phyloP scores from a whole-genome alignment of 2,329 filamentous ascomycete species.

The Trichoderma sp. region DNA sequence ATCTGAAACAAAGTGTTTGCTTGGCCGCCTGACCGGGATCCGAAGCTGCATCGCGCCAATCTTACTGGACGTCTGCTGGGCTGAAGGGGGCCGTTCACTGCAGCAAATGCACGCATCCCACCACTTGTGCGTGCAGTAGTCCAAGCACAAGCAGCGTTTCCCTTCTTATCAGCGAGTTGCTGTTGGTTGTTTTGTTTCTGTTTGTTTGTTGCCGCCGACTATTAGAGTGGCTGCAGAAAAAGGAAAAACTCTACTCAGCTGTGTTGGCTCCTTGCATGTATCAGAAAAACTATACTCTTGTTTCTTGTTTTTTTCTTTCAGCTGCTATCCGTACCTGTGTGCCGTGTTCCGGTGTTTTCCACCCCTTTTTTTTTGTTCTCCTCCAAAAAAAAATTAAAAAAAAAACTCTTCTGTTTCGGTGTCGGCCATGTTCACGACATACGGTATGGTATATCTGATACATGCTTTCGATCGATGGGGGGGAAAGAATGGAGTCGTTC shows the following conservation, averaged over 20 bases:
- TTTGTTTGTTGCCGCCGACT: constrained; percentile 18
- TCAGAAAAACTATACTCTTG: neutral
- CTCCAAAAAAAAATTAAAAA: neutral
- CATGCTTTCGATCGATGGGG: neutral
- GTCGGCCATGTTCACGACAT: neutral
- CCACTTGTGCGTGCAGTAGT: neutral
- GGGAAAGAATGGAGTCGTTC: neutral
- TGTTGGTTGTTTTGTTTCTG: constrained; percentile 3
- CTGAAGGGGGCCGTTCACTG: neutral
- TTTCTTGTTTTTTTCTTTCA: neutral
- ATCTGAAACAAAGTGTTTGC: constrained; percentile 22
- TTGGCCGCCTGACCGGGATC: constrained; percentile 10
- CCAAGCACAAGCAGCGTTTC: constrained; percentile 10
- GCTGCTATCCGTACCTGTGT: neutral
- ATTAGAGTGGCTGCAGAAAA: constrained; percentile 22
- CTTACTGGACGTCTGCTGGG: constrained; percentile 1
- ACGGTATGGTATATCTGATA: neutral
- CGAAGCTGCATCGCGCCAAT: constrained; percentile 1
- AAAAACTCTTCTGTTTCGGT: neutral
- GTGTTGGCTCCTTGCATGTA: constrained; percentile 13
- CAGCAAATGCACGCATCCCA: neutral
- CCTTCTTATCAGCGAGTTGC: neutral
- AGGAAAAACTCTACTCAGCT: constrained; percentile 11
- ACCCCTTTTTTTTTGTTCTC: neutral
- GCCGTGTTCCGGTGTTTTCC: neutral